Evolutionary conservation across 2,329 filamentous ascomycete species (phyloP), one percentile per base, ranked within the genome.

Genomic region (Mycocentrospora acerina): DNA sequence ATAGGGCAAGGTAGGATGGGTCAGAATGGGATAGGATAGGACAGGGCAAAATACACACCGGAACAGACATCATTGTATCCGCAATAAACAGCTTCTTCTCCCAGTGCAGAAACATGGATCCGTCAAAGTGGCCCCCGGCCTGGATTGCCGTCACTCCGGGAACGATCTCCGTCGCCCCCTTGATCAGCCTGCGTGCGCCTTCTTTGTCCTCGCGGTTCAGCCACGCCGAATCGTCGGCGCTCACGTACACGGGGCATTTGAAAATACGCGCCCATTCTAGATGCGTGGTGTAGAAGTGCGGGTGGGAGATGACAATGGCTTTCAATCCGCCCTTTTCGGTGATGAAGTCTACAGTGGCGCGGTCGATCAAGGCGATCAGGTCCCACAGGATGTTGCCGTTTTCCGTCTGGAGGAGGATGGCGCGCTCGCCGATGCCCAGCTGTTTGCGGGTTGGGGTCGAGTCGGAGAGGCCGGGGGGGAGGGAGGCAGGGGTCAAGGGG

Each of bases 261-360:
- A 93, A 91, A 0, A 75, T 74, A 29, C 71, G 60, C 0, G 85
- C 83, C 88, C 88, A 94, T 50, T 85, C 79, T 1, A 86, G 65
- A 62, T 89, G 84, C 3, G 86, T 86, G 11, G 82, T 82, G 68
- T 88, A 93, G 68, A 87, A 94, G 62, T 94, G 88, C 35, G 88
- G 88, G 66, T 94, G 86, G 9, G 78, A 83, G 46, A 90, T 88
- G 0, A 75, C 81, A 30, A 93, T 90, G 0, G 83, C 86, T 24
- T 71, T 71, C 10, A 94, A 58, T 0, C 85, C 86, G 29, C 87
- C 87, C 6, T 82, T 71, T 0, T 58, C 60, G 5, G 77, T 72
- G 53, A 91, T 80, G 34, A 69, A 71, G 0, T 68, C 59, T 0
- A 86, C 66, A 0, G 86, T 90, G 3, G 75, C 74, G 2, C 76